These are phyloP conservation scores for Tolypocladium endophyticum DNA, from an alignment of 2,329 filamentous ascomycete genomes.

Conservation along the genomic window DNA sequence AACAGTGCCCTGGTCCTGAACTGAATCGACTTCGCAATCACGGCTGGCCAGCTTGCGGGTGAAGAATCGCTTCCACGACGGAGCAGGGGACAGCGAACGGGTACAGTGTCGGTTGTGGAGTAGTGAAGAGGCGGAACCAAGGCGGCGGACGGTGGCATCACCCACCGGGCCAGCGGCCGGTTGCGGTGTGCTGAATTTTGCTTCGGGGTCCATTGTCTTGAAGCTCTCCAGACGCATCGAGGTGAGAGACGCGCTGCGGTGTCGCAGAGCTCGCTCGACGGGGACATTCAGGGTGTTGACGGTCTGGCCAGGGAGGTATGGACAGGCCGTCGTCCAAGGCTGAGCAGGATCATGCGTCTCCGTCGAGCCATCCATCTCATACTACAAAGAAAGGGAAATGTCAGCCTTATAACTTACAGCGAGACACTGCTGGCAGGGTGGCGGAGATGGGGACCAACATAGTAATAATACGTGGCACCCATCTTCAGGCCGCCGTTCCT, in stretches of 20 bases:
- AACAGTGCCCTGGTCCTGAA: background rate
- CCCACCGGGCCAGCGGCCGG: conserved; percentile 32
- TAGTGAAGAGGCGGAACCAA: conserved; percentile 19
- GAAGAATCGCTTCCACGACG: conserved; percentile 43
- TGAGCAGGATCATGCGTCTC: conserved; percentile 66
- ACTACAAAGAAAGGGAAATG: conserved; percentile 39
- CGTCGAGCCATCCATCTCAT: conserved; percentile 67
- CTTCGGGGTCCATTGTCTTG: conserved; percentile 67
- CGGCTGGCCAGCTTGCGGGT: conserved; percentile 26
- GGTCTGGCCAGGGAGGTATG: conserved; percentile 76
- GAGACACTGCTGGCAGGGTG: background rate
- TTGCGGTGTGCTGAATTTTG: conserved; percentile 63
- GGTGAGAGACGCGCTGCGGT: conserved; percentile 55
- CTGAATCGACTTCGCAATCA: conserved; percentile 17
- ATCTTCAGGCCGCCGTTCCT: conserved; percentile 78
- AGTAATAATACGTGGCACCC: conserved; percentile 93
- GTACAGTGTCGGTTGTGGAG: conserved; percentile 28
- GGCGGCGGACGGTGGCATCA: conserved; percentile 12
- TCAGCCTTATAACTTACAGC: background rate
- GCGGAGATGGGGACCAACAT: conserved; percentile 47
- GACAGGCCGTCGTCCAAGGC: conserved; percentile 69
- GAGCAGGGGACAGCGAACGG: conserved; percentile 36
- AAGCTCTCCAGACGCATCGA: conserved; percentile 47
- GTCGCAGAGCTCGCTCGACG: conserved; percentile 48
- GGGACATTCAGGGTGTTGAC: conserved; percentile 81